Evolutionary conservation across 768 basidiomycete species (phyloP).

Genomic region (Pisolithus sp.): DNA sequence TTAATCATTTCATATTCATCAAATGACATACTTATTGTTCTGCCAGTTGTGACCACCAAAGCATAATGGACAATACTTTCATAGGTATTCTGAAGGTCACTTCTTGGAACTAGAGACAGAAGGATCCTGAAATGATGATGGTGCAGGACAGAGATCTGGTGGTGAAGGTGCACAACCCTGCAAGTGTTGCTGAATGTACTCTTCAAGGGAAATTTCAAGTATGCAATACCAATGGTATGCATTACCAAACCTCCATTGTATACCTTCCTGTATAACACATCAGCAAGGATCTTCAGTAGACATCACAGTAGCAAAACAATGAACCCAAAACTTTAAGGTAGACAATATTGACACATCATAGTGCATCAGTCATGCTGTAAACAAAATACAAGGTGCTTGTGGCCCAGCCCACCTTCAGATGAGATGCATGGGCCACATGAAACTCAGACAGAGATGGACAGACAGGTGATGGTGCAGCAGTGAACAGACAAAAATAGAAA

Average conservation of each 20-base stretch:
- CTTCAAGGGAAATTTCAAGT: constrained; percentile 8
- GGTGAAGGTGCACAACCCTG: not conserved
- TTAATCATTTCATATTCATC: not conserved
- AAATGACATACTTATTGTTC: constrained; percentile 3
- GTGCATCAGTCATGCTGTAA: no score
- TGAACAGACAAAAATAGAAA: no score
- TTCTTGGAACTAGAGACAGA: not conserved
- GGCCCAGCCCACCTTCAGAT: no score
- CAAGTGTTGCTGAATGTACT: constrained; percentile 3
- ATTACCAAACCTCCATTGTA: constrained; percentile 19
- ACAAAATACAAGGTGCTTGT: no score
- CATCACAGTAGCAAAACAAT: no score
- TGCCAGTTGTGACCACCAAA: constrained; percentile 12
- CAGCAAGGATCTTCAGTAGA: not conserved
- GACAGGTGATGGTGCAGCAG: no score
- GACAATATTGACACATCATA: no score
- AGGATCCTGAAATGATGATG: not conserved
- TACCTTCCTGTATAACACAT: constrained; percentile 12
- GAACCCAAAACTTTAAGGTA: no score
- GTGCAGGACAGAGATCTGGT: not conserved
- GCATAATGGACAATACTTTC: constrained; percentile 21
- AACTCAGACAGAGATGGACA: no score
- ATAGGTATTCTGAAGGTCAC: constrained; percentile 14
- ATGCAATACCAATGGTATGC: constrained; percentile 21
- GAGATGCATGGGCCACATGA: no score